A percentile compares a stretch with the other conserved stretches of the same genome.
Evolutionary conservation across 2,329 filamentous ascomycete species (phyloP).

Genomic region (Fusarium sp.): DNA sequence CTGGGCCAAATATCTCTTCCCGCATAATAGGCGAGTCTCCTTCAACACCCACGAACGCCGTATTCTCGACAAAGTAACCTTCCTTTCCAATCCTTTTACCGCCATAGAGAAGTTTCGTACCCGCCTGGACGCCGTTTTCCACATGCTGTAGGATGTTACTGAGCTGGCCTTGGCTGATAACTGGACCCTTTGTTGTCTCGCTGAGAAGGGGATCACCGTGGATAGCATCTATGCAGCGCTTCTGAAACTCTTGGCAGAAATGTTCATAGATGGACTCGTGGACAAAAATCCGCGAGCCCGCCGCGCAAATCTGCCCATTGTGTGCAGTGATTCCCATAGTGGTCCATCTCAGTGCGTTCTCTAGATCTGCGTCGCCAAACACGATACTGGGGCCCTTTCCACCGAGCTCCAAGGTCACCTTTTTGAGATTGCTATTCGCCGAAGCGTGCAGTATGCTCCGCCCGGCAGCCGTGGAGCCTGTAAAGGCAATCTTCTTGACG

Average conservation of each 20-base stretch:
- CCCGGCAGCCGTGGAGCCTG: neutral
- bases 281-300: neutral
- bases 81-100: too few species aligned
- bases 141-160: too few species aligned
- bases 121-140: too few species aligned
- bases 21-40: neutral
- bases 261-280: neutral
- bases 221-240: neutral
- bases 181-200: too few species aligned
- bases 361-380: neutral
- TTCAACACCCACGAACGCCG: neutral
- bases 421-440: neutral
- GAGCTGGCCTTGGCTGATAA: too few species aligned
- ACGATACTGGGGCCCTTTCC: neutral
- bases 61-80: too few species aligned
- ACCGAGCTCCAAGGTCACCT: neutral
- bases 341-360: neutral
- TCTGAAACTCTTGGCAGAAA: neutral
- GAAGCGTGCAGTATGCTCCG: neutral
- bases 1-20: neutral
- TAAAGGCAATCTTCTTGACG: neutral
- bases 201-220: neutral
- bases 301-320: neutral
- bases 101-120: too few species aligned
- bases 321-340: neutral